phyloP scores from a whole-genome alignment of 768 basidiomycete genomes.

The Rhodotorula taiwanensis region DNA sequence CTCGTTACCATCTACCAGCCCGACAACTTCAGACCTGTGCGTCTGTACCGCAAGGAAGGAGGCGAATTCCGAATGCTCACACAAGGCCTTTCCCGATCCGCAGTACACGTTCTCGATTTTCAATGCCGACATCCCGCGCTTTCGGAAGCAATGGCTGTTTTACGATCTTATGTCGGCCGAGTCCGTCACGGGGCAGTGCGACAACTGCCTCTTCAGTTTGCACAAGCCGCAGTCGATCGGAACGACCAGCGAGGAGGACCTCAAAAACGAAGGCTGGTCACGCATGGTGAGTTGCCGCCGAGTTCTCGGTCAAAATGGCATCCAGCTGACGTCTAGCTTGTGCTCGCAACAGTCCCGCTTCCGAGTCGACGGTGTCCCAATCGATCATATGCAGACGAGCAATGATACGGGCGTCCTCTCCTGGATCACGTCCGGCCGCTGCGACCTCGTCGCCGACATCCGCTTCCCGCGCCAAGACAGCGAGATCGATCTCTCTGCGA shows the following conservation, averaged over 20 bases:
- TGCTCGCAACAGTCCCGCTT: conserved; percentile 65
- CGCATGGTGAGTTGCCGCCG: conserved; percentile 62
- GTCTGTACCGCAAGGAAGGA: no score
- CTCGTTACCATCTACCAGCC: conserved; percentile 93
- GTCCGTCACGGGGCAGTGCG: conserved; percentile 92
- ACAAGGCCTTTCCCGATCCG: background rate
- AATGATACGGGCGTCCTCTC: conserved; percentile 78
- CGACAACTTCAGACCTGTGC: conserved; percentile 68
- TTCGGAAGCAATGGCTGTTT: conserved; percentile 90
- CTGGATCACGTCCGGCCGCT: conserved; percentile 95
- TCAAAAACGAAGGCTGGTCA: conserved; percentile 74
- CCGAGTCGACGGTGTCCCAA: conserved; percentile 90
- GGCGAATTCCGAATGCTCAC: no score
- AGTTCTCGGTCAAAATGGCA: background rate
- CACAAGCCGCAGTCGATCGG: conserved; percentile 95
- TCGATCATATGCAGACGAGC: conserved; percentile 86
- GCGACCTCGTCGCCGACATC: conserved; percentile 95
- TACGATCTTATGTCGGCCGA: conserved; percentile 93
- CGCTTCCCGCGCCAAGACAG: conserved; percentile 82
- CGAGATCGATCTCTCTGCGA: conserved; percentile 62
- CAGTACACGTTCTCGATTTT: conserved; percentile 81
- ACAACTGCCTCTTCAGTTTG: conserved; percentile 93
- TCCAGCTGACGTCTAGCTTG: background rate
- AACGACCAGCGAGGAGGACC: conserved; percentile 74
- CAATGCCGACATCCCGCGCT: conserved; percentile 71